Conservation (phyloP, 176 grass and related monocot genomes). For the Melocanna baccifera region DNA sequence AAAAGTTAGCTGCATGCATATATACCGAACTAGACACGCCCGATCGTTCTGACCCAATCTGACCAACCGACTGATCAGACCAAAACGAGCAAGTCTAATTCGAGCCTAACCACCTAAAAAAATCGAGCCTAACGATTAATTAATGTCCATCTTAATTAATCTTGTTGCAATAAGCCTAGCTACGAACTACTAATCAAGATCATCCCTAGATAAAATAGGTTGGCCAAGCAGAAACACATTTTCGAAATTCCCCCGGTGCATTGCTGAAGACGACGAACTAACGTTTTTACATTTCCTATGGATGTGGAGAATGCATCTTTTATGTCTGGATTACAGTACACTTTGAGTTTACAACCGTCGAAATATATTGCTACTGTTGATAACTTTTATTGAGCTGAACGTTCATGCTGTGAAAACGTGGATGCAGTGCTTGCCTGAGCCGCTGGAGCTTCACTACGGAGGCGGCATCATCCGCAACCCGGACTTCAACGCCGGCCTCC, state of each 20-base stretch:
- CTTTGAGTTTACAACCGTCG: background rate
- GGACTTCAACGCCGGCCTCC: conserved; percentile 51
- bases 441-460: conserved; percentile 60
- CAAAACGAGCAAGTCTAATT: background rate
- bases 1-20: no score
- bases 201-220: no score
- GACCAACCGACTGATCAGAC: no score
- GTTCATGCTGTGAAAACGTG: background rate
- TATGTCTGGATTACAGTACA: background rate
- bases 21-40: no score
- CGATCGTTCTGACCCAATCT: background rate
- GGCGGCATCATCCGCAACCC: conserved; percentile 81
- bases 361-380: background rate
- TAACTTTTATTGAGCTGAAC: background rate
- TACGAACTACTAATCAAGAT: background rate
- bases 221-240: background rate
- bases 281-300: background rate
- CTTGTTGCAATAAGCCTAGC: background rate
- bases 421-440: conserved; percentile 74
- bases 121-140: no score
- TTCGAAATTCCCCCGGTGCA: no score
- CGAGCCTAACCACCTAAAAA: background rate
- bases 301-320: background rate
- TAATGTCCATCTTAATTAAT: background rate
- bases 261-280: no score